Evolutionary conservation across 208 protist genomes (phyloP), one percentile per base, ranked within the genome.

Genomic region (Crithidia brevicula): DNA sequence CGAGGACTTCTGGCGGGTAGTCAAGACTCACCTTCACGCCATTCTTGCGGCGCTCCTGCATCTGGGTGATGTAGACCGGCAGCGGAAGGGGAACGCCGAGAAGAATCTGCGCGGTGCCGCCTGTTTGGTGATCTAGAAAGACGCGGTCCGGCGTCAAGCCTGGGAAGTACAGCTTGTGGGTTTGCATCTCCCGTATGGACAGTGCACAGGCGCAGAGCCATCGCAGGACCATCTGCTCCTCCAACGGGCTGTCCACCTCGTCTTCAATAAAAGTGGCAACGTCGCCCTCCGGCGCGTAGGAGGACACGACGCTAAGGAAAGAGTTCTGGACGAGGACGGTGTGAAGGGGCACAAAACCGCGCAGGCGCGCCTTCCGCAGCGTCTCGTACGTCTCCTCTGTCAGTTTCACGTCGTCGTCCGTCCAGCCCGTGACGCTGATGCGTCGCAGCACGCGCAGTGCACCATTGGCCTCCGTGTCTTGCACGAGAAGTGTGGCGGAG

Each of bases 401-500:
- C n/a, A 68, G 53, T 13, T 46, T 63, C 20, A 87, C 71, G 20
- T 83, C 83, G 10, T 34, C 58, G 0, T 77, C 40, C 15, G 50
- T 27, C 83, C 86, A 92, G 1, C 74, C 77, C 3, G 71, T 67
- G 7, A 92, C 73, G 63, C 83, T 91, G 16, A 95, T 65, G 11
- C 87, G 85, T 23, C 82, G 85, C 47, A 95, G 68, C 40, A 95
- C 88, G 20, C 83, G 77, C 11, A 93, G 65, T 11, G 50, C 70
- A 18, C 80, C 81, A 46, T 81, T 73, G 27, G 74, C 72, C 36
- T 85, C 83, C 0, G 79, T 88, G 53, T 93, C 90, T 57, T 93
- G 73, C 52, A 95, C 87, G 10, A 95, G 86, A 18, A 95, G 68
- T 0, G 90, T 95, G 20, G 90, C 77, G n/a, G 85, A 89, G 61